phyloP scores from a whole-genome alignment of 805 yeast species.

The Candida oleophila region DNA sequence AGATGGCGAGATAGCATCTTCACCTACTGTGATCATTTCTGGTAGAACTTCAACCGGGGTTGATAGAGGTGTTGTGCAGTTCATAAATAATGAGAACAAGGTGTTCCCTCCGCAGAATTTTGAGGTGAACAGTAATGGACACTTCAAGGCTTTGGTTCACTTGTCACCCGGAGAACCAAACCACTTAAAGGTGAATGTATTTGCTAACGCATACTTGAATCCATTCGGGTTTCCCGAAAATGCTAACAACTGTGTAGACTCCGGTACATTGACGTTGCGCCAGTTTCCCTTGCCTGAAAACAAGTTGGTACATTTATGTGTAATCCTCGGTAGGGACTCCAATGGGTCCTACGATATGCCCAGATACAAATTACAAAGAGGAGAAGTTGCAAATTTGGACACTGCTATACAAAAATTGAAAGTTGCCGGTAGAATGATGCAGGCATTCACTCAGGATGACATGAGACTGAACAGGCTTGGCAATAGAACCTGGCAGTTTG shows the following conservation, averaged over 20 bases:
- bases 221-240: slow-evolving; percentile 23
- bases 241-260: slow-evolving; percentile 21
- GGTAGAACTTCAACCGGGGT: slow-evolving; percentile 23
- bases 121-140: slow-evolving; percentile 60
- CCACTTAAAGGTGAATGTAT: slow-evolving; percentile 49
- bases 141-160: slow-evolving; percentile 74
- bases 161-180: slow-evolving; percentile 67
- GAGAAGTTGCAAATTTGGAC: slow-evolving; percentile 67
- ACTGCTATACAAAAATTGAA: slow-evolving; percentile 72
- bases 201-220: slow-evolving; percentile 35
- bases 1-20: slow-evolving; percentile 37
- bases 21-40: slow-evolving; percentile 37
- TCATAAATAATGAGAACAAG: slow-evolving; percentile 30
- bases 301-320: slow-evolving; percentile 79
- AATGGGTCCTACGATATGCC: slow-evolving; percentile 72
- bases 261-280: slow-evolving; percentile 19
- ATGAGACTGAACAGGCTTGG: slow-evolving; percentile 80
- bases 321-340: slow-evolving; percentile 76
- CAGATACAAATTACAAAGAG: slow-evolving; percentile 36
- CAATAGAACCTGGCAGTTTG: slow-evolving; percentile 71
- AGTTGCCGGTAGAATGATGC: slow-evolving; percentile 84
- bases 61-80: slow-evolving; percentile 27
- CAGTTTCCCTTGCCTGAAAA: slow-evolving; percentile 55
- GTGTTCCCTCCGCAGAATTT: slow-evolving; percentile 68
- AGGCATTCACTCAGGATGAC: slow-evolving; percentile 87